phyloP scores from a whole-genome alignment of 2,329 filamentous ascomycete species.

The Venturia nashicola region DNA sequence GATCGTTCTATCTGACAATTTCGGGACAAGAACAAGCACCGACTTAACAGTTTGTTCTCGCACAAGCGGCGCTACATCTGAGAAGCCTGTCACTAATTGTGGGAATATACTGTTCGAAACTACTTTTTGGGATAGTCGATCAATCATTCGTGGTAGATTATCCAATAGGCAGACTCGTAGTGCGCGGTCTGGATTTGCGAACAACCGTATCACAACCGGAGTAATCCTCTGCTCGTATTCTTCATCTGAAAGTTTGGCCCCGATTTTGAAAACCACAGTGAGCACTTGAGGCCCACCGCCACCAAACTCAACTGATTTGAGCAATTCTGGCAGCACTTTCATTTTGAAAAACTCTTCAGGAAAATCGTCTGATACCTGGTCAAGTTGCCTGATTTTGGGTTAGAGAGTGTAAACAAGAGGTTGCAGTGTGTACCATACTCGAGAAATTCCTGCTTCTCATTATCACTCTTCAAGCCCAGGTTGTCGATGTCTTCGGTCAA shows the following conservation, averaged over 20 bases:
- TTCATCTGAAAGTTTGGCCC: conserved; percentile 72
- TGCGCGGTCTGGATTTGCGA: conserved; percentile 81
- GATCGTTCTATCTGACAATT: conserved; percentile 82
- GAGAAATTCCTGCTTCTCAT: conserved; percentile 75
- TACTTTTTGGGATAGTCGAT: conserved; percentile 72
- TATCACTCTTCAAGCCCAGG: conserved; percentile 73
- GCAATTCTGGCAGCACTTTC: conserved; percentile 84
- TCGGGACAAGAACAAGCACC: conserved; percentile 73
- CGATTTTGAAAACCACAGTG: conserved; percentile 78
- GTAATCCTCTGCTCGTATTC: conserved; percentile 79
- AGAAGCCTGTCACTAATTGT: conserved; percentile 91
- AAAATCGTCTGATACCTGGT: conserved; percentile 81
- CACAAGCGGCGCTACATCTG: conserved; percentile 79
- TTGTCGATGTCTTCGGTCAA: conserved; percentile 88
- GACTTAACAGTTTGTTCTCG: conserved; percentile 94
- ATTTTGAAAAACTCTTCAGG: conserved; percentile 97
- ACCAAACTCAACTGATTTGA: conserved; percentile 99
- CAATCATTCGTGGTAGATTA: conserved; percentile 81
- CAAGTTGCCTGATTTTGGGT: conserved; percentile 49
- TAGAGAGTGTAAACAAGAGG: neutral
- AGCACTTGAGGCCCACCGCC: conserved; percentile 91
- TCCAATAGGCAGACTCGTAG: conserved; percentile 85
- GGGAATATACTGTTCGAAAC: conserved; percentile 97
- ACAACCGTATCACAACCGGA: conserved; percentile 76
- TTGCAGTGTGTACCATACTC: conserved; percentile 33